A percentile compares a stretch with the other conserved stretches of the same genome.
phyloP scores from a whole-genome alignment of 2,329 filamentous ascomycete genomes.

The Penicillium sp. region DNA sequence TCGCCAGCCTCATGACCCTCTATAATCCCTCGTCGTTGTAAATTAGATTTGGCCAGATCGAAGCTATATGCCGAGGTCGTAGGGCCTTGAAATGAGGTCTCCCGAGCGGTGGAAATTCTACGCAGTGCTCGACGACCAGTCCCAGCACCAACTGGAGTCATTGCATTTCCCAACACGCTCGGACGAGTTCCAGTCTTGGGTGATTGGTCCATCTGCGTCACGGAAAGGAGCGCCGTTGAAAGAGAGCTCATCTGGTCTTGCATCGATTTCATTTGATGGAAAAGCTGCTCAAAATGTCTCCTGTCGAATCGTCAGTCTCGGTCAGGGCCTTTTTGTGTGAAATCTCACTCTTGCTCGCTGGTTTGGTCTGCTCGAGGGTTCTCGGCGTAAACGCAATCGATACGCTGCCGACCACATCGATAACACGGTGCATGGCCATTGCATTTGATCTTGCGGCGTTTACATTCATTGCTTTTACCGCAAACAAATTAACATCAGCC shows the following conservation, averaged over 20 bases:
- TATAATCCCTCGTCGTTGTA: slow-evolving; percentile 81
- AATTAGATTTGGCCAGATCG: slow-evolving; percentile 74
- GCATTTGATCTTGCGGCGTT: slow-evolving; percentile 61
- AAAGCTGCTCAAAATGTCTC: slow-evolving; percentile 25
- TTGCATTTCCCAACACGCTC: slow-evolving; percentile 4
- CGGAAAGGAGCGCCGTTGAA: slow-evolving; percentile 61
- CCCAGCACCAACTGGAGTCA: slow-evolving; percentile 8
- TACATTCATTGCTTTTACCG: slow-evolving; percentile 52
- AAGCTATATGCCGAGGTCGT: slow-evolving; percentile 79
- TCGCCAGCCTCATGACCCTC: slow-evolving; percentile 46
- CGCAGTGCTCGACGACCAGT: slow-evolving; percentile 14
- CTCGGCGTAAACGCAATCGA: slow-evolving; percentile 44
- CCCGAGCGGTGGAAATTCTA: slow-evolving; percentile 36
- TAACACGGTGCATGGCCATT: slow-evolving; percentile 59
- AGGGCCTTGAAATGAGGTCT: slow-evolving; percentile 69
- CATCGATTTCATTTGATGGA: slow-evolving; percentile 31
- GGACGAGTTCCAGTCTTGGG: slow-evolving; percentile 9
- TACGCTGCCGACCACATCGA: slow-evolving; percentile 47
- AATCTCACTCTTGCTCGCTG: slow-evolving; percentile 58
- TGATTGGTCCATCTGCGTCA: slow-evolving; percentile 45
- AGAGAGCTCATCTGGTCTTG: slow-evolving; percentile 69
- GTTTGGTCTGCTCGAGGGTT: slow-evolving; percentile 66
- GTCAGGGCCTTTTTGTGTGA: too few species aligned
- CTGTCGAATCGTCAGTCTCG: not conserved
- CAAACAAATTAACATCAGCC: not conserved